Evolutionary conservation across 108 stramenopile species (phyloP).

Genomic region (Fragilariopsis cylindrus): DNA sequence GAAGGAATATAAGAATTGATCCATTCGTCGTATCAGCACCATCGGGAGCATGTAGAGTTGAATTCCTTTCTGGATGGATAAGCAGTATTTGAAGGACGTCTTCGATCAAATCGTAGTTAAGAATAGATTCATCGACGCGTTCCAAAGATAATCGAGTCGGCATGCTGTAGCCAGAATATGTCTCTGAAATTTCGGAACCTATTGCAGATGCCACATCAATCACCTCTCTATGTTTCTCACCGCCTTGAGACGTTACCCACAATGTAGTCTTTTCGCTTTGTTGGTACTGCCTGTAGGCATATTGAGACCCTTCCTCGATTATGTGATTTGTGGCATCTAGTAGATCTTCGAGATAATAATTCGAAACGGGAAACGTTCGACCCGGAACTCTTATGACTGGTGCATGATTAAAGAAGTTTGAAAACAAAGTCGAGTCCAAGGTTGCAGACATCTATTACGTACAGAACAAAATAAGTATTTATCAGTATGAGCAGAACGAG

Average conservation of each 20-base stretch:
- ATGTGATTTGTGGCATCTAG: slow-evolving; percentile 79
- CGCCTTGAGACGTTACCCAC: slow-evolving; percentile 61
- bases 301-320: slow-evolving; percentile 78
- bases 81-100: slow-evolving; percentile 63
- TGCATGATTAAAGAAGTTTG: slow-evolving; percentile 66
- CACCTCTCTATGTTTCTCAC: slow-evolving; percentile 64
- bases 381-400: slow-evolving; percentile 82
- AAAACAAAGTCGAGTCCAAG: slow-evolving; percentile 76
- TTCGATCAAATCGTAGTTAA: slow-evolving; percentile 81
- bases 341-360: slow-evolving; percentile 84
- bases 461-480: background rate
- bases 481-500: too few species aligned
- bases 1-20: slow-evolving; percentile 88
- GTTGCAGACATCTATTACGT: slow-evolving; percentile 88
- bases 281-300: slow-evolving; percentile 44
- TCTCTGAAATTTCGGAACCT: slow-evolving; percentile 43
- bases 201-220: slow-evolving; percentile 41
- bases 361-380: slow-evolving; percentile 76
- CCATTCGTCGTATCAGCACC: slow-evolving; percentile 51
- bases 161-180: slow-evolving; percentile 64
- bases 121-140: slow-evolving; percentile 64
- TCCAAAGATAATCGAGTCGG: slow-evolving; percentile 70
- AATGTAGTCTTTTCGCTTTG: slow-evolving; percentile 41
- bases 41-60: slow-evolving; percentile 41
- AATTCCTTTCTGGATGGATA: slow-evolving; percentile 30